Conservation (phyloP, 495 filamentous ascomycete genomes). For the Neurospora cerealis region DNA sequence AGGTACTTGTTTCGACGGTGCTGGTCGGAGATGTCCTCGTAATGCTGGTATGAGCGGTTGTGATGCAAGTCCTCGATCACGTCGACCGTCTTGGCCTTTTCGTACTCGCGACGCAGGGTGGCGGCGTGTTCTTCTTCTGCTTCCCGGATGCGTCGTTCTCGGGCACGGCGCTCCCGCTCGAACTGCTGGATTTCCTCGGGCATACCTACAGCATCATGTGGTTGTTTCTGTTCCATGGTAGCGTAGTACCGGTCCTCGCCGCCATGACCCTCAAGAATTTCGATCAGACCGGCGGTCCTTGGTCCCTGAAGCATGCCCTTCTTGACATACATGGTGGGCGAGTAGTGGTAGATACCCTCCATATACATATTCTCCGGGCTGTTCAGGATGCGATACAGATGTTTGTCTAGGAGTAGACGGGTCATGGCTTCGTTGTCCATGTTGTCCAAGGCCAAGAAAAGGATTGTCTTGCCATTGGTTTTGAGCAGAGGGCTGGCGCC, state of each 20-base stretch:
- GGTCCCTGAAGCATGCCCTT: conserved; percentile 25
- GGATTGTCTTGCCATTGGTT: conserved; percentile 28
- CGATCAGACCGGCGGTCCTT: conserved; percentile 5
- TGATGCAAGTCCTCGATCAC: conserved; percentile 6
- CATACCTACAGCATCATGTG: conserved; percentile 27
- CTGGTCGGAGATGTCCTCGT: conserved; percentile 11
- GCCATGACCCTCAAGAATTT: conserved; percentile 26
- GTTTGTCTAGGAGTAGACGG: conserved; percentile 19
- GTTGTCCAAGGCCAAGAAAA: conserved; percentile 34
- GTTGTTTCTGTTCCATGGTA: conserved; percentile 25
- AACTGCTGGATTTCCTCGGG: conserved; percentile 27
- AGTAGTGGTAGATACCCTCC: conserved; percentile 28
- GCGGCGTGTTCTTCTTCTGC: conserved; percentile 20
- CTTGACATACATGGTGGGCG: conserved; percentile 32
- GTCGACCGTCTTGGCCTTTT: conserved; percentile 20
- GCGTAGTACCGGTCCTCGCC: conserved; percentile 32
- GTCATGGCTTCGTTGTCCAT: conserved; percentile 27
- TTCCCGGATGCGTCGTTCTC: conserved; percentile 17
- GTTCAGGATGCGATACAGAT: conserved; percentile 29
- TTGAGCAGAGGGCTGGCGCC: conserved; percentile 28
- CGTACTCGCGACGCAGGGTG: conserved; percentile 22
- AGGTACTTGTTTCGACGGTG: conserved; percentile 7
- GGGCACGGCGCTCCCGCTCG: conserved; percentile 25
- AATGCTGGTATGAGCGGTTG: conserved; percentile 7
- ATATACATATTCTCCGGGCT: conserved; percentile 31